Base-by-base conservation (phyloP, 2,329 filamentous ascomycete species). In the Didymella keratinophila region DNA sequence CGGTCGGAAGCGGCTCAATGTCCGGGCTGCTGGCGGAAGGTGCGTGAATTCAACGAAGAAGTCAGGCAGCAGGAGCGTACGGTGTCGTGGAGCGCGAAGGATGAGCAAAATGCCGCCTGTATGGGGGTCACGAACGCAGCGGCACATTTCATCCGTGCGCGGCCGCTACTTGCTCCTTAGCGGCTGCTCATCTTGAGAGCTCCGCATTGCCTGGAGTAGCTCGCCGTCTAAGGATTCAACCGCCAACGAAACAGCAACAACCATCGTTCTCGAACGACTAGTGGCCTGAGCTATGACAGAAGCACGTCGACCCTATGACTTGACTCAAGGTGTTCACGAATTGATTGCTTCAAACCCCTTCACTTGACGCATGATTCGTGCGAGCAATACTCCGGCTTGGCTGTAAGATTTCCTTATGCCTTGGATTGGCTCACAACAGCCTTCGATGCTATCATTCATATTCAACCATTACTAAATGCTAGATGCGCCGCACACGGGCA, bases 31-130 rank as follows among this genome's bases (percentile, higher is more conserved):
- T 8, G 43, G 25, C 41, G 7, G 34, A 10, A 6, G 25, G 25
- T 54, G 56, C 56, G 50, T 58, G 56, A 54, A 54, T 58, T 58
- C 56, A 58, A 50, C 34, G 45, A 58, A 58, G 56, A 58, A 58
- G 56, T 58, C 56, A 54, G 56, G 50, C 56, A 58, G 50, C 32
- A 23, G 36, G 45, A 27, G 34, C 45, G 32, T 54, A 42, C 44
- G 46, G 18, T 53, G 50, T 54, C 51, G 56, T 51, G 56, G 39
- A 53, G 46, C 46, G 56, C 56, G 46, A 50, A 58, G 56, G 56
- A 50, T 50, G 50, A 50, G 41, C 56, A 58, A 54, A 58, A 58
- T 45, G 50, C 56, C 25, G 56, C 51, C 56, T 50, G 56, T 51
- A 50, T 58, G 50, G 56, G 50, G 55, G 56, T 50, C 46, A 51